A percentile compares a stretch with the other conserved stretches of the same genome.
These are phyloP conservation scores for Diplodia scrobiculata DNA, from an alignment of 2,329 filamentous ascomycete genomes.

Conservation along the genomic window DNA sequence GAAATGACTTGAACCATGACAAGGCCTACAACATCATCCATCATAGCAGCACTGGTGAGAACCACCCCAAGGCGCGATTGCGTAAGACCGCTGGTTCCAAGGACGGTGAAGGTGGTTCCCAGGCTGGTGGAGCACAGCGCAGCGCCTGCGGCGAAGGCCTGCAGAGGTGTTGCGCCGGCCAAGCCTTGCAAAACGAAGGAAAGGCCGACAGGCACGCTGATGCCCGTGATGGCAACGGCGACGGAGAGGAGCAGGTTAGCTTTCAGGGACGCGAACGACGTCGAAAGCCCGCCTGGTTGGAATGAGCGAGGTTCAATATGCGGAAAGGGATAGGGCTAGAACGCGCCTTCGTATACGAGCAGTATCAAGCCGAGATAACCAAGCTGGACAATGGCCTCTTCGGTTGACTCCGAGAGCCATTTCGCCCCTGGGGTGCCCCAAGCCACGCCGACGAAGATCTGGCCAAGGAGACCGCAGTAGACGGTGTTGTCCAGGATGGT, in stretches of 20 bases:
- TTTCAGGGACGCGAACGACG: conserved; percentile 57
- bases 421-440: conserved; percentile 68
- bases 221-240: conserved; percentile 66
- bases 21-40: conserved; percentile 77
- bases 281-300: conserved; percentile 59
- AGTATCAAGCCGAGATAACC: conserved; percentile 74
- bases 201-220: conserved; percentile 63
- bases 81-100: conserved; percentile 62
- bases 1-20: conserved; percentile 77
- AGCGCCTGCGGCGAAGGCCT: conserved; percentile 72
- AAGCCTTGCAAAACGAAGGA: conserved; percentile 63
- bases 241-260: conserved; percentile 63
- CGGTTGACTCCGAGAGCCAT: conserved; percentile 57
- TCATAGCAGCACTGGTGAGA: conserved; percentile 72
- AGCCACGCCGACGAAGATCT: conserved; percentile 69
- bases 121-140: conserved; percentile 73
- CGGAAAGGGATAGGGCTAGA: conserved; percentile 16
- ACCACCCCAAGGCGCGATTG: conserved; percentile 62
- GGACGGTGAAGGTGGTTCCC: conserved; percentile 68
- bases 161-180: conserved; percentile 55
- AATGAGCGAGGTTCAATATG: neutral
- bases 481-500: conserved; percentile 60
- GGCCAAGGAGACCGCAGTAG: conserved; percentile 72
- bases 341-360: conserved; percentile 67
- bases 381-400: conserved; percentile 63